A percentile compares a stretch with the other conserved stretches of the same genome.
Conservation (phyloP, 2,329 filamentous ascomycete species). For the Paraconiothyrium brasiliense region DNA sequence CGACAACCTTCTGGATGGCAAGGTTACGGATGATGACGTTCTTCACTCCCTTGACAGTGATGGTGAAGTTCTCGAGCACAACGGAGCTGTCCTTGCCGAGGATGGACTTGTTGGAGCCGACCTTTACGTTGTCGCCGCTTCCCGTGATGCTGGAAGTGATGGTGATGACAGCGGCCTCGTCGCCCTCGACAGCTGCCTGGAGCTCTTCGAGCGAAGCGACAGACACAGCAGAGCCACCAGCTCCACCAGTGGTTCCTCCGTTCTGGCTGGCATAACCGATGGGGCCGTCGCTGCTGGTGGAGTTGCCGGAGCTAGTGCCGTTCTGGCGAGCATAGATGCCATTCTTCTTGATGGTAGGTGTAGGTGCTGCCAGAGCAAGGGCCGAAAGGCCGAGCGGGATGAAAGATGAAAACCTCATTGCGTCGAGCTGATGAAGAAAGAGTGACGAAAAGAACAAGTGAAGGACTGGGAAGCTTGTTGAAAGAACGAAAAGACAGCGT, state of each 20-base stretch:
- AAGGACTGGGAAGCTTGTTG: slow-evolving; percentile 21
- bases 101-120: slow-evolving; percentile 62
- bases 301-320: not conserved
- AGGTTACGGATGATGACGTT: slow-evolving; percentile 69
- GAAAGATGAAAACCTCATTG: slow-evolving; percentile 45
- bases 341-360: slow-evolving; percentile 34
- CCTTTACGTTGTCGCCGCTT: slow-evolving; percentile 52
- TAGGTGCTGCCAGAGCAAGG: slow-evolving; percentile 47
- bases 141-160: slow-evolving; percentile 58
- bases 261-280: slow-evolving; percentile 47
- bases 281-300: slow-evolving; percentile 37
- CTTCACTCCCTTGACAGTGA: slow-evolving; percentile 58
- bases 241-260: slow-evolving; percentile 52
- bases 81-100: slow-evolving; percentile 60
- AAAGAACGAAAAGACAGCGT: slow-evolving; percentile 17
- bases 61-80: slow-evolving; percentile 57
- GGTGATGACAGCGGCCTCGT: slow-evolving; percentile 57
- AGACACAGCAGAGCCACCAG: slow-evolving; percentile 46
- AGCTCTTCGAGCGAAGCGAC: slow-evolving; percentile 53
- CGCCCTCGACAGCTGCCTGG: slow-evolving; percentile 55
- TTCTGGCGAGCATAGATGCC: slow-evolving; percentile 22
- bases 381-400: slow-evolving; percentile 40
- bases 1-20: slow-evolving; percentile 60
- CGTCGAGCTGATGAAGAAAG: slow-evolving; percentile 24
- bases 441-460: slow-evolving; percentile 23